Base-by-base conservation (phyloP, 1,284 basidiomycete genomes). In the Cryptococcus jaspeensis region DNA sequence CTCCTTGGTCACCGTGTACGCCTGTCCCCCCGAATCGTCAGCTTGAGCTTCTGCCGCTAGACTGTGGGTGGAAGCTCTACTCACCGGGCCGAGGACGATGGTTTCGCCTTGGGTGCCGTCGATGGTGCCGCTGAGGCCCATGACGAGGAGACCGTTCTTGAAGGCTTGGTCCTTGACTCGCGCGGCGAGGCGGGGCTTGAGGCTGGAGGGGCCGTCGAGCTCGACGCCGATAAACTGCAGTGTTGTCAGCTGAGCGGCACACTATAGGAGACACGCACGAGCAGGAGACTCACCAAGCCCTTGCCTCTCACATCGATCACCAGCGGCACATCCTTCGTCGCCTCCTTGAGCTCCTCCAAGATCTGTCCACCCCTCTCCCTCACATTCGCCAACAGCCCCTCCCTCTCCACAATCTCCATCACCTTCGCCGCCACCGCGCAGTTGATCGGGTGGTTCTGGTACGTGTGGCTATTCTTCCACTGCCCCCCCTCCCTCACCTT, bases 401-500 rank as follows among this genome's bases (percentile, higher is more conserved):
- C 87, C 4, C 81, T 74, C 56, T 79, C 75, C 55, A 92, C 85
- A 45, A 88, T 86, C 45, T 84, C 80, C 67, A 90, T 87, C 37
- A 92, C 90, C 1, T 89, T 89, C 32, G 90, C 80, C 13, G 89
- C 81, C 11, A 87, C 88, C 3, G 87, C 87, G 64, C 88, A 90
- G 11, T 86, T 82, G 58, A 90, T 69, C 1, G 89, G 89, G 71
- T 89, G 85, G 66, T 84, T 87, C 80, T 91, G 89, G 71, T 91
- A 93, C 1, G 90, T 92, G 73, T 92, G 89, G 0, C 87, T 88
- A 70, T 90, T 89, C 72, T 89, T 67, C 62, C 65, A 70, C 41
- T 53, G 56, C 7, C 69, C 69, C 5, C 85, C 84, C 38, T 82
- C 79, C 59, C 82, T 83, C 16, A 84, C 81, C 59, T 90, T 81